These are phyloP conservation scores for Apodospora peruviana DNA, from an alignment of 495 filamentous ascomycete species.

Conservation along the genomic window DNA sequence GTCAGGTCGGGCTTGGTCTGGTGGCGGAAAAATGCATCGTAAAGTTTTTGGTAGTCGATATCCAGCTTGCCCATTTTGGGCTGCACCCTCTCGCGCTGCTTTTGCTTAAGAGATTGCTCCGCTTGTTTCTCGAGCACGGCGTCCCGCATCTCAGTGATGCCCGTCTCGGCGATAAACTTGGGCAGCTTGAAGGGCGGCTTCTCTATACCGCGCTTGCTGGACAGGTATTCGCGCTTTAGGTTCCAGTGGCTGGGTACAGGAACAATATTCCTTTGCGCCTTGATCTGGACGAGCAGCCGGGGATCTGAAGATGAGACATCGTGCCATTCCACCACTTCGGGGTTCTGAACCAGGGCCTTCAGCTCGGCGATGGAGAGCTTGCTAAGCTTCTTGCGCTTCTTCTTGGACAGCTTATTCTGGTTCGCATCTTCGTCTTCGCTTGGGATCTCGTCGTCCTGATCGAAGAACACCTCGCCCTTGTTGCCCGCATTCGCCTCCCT, in stretches of 20 bases:
- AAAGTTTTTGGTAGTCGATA: conserved; percentile 96
- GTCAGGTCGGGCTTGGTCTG: conserved; percentile 94
- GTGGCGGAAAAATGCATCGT: conserved; percentile 96
- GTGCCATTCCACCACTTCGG: conserved; percentile 95
- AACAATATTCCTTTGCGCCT: conserved; percentile 90
- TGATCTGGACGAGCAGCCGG: conserved; percentile 84
- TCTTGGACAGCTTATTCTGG: conserved; percentile 75
- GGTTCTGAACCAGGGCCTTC: conserved; percentile 84
- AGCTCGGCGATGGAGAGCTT: conserved; percentile 93
- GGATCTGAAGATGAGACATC: conserved; percentile 92
- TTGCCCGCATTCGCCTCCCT: conserved; percentile 60
- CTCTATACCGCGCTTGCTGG: conserved; percentile 91
- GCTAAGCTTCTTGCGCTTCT: conserved; percentile 82
- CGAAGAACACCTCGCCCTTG: conserved; percentile 82
- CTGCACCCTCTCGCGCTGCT: conserved; percentile 88
- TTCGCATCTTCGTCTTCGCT: conserved; percentile 74
- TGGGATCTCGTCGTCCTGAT: conserved; percentile 83
- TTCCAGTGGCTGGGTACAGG: conserved; percentile 93
- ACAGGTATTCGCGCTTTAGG: conserved; percentile 92
- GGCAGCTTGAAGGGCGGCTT: conserved; percentile 89
- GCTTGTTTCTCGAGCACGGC: conserved; percentile 94
- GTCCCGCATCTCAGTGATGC: conserved; percentile 96
- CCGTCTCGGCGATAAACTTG: conserved; percentile 96
- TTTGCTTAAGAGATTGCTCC: conserved; percentile 83
- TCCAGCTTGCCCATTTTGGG: conserved; percentile 97